Conservation (phyloP, 2,329 filamentous ascomycete species). For the Ophiostoma sp. region DNA sequence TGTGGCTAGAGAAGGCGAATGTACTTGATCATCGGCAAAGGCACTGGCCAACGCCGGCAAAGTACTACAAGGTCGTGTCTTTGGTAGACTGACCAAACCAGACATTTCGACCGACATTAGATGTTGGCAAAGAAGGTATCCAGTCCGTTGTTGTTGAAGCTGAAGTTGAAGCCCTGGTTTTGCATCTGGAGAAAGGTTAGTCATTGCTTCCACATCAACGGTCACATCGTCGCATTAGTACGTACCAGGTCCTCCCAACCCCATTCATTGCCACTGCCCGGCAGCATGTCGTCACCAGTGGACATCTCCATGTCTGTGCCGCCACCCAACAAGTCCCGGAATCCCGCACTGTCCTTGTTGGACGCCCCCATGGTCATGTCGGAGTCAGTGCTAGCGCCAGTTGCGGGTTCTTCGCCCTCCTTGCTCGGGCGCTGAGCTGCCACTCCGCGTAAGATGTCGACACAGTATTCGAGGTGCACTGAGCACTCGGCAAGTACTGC, state of each 20-base stretch:
- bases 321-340: not conserved
- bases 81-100: too few species aligned
- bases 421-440: slow-evolving; percentile 24
- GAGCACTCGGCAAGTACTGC: slow-evolving; percentile 37
- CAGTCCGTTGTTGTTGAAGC: slow-evolving; percentile 25
- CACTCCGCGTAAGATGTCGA: slow-evolving; percentile 35
- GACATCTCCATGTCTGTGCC: slow-evolving; percentile 13
- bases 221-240: not conserved
- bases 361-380: not conserved
- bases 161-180: slow-evolving; percentile 27
- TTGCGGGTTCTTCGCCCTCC: not conserved
- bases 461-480: slow-evolving; percentile 33
- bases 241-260: slow-evolving; percentile 29
- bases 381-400: not conserved
- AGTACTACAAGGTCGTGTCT: not conserved
- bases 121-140: slow-evolving; percentile 22
- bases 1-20: not conserved
- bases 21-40: not conserved
- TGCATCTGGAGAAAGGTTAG: slow-evolving; percentile 24
- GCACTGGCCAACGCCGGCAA: not conserved
- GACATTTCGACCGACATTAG: slow-evolving; percentile 3
- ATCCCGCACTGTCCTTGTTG: not conserved
- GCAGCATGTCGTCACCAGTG: not conserved
- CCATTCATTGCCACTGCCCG: slow-evolving; percentile 22
- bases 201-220: not conserved